These are phyloP conservation scores for Ophiosphaerella korrae DNA, from an alignment of 2,329 filamentous ascomycete genomes.

Conservation along the genomic window DNA sequence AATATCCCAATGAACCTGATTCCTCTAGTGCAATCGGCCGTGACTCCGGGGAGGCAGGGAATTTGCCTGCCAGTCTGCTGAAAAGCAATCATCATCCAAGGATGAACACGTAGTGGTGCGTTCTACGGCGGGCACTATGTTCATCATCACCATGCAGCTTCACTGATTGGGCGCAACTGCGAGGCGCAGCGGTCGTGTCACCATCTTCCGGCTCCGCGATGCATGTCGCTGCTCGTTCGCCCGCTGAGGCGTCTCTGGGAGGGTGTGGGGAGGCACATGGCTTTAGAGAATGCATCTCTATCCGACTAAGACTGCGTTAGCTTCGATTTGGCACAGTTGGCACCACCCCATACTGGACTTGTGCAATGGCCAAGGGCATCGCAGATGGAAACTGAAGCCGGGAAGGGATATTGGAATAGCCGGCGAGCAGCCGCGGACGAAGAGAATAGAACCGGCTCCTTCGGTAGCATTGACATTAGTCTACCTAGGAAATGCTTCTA, in stretches of 20 bases:
- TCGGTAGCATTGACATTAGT: not conserved
- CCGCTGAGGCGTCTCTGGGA: slow-evolving; percentile 7
- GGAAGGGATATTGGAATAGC: not conserved
- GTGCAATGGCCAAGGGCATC: not conserved
- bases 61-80: too few relatives aligned
- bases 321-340: slow-evolving; percentile 5
- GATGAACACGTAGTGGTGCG: not conserved
- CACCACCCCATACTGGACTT: too few relatives aligned
- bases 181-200: slow-evolving; percentile 16
- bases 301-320: slow-evolving; percentile 16
- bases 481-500: slow-evolving; percentile 2
- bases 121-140: not conserved
- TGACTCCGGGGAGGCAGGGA: too few relatives aligned
- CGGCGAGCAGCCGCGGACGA: slow-evolving; percentile 2
- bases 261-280: slow-evolving; percentile 19
- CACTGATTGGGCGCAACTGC: slow-evolving; percentile 18
- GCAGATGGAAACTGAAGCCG: not conserved
- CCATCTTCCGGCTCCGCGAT: slow-evolving; percentile 26
- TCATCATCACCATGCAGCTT: not conserved
- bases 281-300: not conserved
- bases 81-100: too few relatives aligned
- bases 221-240: slow-evolving; percentile 16
- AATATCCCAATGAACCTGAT: too few relatives aligned
- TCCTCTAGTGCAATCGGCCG: too few relatives aligned
- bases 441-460: not conserved